These are phyloP conservation scores for Phytophthora vignae DNA, from an alignment of 352 stramenopile genomes.

Conservation along the genomic window DNA sequence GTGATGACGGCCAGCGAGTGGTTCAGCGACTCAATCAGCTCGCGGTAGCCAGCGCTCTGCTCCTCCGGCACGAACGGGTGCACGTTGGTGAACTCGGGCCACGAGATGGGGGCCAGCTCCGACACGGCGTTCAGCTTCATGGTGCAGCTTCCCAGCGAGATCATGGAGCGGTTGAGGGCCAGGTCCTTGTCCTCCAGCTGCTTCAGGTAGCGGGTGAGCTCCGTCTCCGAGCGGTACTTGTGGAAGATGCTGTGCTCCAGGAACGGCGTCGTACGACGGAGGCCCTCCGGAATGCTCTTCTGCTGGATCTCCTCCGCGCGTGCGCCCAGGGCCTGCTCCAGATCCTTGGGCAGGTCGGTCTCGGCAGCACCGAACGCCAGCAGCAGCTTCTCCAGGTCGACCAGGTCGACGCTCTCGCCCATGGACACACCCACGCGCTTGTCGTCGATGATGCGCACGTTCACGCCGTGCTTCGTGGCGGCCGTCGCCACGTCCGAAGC, in stretches of 20 bases:
- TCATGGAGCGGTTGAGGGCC: constrained; percentile 99
- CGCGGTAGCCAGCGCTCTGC: constrained; percentile 96
- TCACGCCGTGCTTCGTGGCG: constrained; percentile 78
- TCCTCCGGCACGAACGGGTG: constrained; percentile 97
- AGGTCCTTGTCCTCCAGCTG: constrained; percentile 98
- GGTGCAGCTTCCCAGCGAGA: constrained; percentile 99
- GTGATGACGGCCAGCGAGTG: constrained; percentile 98
- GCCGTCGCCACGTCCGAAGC: constrained; percentile 79
- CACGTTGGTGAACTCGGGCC: constrained; percentile 97
- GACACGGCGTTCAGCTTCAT: constrained; percentile 99
- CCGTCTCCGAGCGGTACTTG: constrained; percentile 97
- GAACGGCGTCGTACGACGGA: constrained; percentile 81
- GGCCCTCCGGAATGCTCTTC: constrained; percentile 63
- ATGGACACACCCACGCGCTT: constrained; percentile 95
- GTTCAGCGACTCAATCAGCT: constrained; percentile 98
- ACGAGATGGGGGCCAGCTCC: constrained; percentile 98
- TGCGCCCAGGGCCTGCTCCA: constrained; percentile 58
- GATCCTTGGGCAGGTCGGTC: constrained; percentile 43
- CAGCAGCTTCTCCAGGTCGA: constrained; percentile 92
- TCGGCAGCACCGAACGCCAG: constrained; percentile 69
- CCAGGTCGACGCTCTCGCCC: constrained; percentile 95
- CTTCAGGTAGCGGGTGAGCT: constrained; percentile 98
- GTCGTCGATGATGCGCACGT: constrained; percentile 88
- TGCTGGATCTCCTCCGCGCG: constrained; percentile 62
- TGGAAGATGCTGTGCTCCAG: constrained; percentile 97